phyloP scores from a whole-genome alignment of 2,329 filamentous ascomycete species.

The Fusarium graminum region DNA sequence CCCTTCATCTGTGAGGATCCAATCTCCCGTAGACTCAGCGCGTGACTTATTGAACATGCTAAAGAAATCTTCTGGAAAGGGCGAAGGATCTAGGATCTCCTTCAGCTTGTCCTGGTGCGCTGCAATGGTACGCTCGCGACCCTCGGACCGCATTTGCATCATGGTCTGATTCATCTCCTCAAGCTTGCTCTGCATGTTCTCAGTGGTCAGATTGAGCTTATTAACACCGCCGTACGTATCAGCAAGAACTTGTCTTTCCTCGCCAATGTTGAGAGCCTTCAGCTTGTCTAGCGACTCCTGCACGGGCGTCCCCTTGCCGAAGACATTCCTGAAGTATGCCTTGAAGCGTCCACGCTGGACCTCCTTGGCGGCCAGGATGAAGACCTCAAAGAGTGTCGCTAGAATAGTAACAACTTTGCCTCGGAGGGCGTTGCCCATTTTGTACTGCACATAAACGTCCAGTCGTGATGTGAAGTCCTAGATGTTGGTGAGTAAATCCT shows the following conservation, averaged over 20 bases:
- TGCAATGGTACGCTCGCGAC: slow-evolving; percentile 51
- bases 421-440: slow-evolving; percentile 55
- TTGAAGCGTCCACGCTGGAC: slow-evolving; percentile 58
- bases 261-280: slow-evolving; percentile 57
- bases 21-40: slow-evolving; percentile 60
- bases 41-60: slow-evolving; percentile 57
- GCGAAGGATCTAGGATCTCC: slow-evolving; percentile 58
- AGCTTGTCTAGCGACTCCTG: slow-evolving; percentile 57
- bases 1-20: slow-evolving; percentile 58
- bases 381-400: slow-evolving; percentile 59
- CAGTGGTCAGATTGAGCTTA: slow-evolving; percentile 54
- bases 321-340: slow-evolving; percentile 57
- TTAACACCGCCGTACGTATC: slow-evolving; percentile 58
- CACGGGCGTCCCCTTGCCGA: slow-evolving; percentile 57
- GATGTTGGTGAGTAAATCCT: slow-evolving; percentile 5
- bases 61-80: slow-evolving; percentile 59
- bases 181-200: slow-evolving; percentile 53
- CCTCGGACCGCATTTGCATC: slow-evolving; percentile 53
- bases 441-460: slow-evolving; percentile 56
- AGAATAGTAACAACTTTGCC: slow-evolving; percentile 59
- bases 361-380: slow-evolving; percentile 59
- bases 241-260: slow-evolving; percentile 59
- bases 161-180: slow-evolving; percentile 54
- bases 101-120: slow-evolving; percentile 56
- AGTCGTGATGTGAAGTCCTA: slow-evolving; percentile 60